Evolutionary conservation across 1,284 basidiomycete species (phyloP).

Genomic region (Pseudomicrostroma phylloplanum): DNA sequence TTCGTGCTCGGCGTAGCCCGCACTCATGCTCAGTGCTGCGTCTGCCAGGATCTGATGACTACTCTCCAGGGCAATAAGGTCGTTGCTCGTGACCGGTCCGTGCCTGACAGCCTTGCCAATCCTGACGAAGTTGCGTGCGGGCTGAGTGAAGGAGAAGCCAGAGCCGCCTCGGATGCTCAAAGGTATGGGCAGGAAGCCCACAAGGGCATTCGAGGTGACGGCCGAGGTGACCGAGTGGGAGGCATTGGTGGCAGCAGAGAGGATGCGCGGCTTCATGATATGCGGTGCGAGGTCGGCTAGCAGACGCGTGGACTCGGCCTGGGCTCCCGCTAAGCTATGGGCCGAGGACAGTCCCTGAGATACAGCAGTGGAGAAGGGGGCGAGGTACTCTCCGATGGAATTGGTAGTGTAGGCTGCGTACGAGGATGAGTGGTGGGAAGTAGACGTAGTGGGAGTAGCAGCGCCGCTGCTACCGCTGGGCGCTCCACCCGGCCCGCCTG

Average conservation of each 20-base stretch:
- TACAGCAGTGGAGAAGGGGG: conserved; percentile 4
- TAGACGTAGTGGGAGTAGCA: too few relatives aligned
- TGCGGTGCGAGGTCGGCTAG: conserved; percentile 49
- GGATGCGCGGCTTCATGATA: conserved; percentile 45
- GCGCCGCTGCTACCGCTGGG: too few relatives aligned
- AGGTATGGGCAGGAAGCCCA: conserved; percentile 26
- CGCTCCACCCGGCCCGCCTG: too few relatives aligned
- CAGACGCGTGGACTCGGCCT: conserved; percentile 30
- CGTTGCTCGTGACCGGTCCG: conserved; percentile 36
- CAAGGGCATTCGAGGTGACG: conserved; percentile 29
- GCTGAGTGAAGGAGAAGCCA: conserved; percentile 36
- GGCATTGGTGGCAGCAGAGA: conserved; percentile 37
- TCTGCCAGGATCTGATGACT: conserved; percentile 43
- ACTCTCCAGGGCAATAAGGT: conserved; percentile 43
- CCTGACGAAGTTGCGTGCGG: conserved; percentile 42
- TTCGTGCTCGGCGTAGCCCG: conserved; percentile 8
- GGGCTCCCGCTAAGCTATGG: neutral
- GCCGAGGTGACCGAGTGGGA: conserved; percentile 7
- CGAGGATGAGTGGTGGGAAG: too few relatives aligned
- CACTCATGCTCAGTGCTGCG: conserved; percentile 17
- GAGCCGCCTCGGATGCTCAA: conserved; percentile 23
- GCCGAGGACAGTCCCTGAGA: neutral
- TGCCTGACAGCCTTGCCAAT: conserved; percentile 36
- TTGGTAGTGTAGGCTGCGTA: neutral
- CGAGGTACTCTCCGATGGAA: conserved; percentile 3